Conservation (phyloP, 768 basidiomycete species). For the Cubamyces lactineus region DNA sequence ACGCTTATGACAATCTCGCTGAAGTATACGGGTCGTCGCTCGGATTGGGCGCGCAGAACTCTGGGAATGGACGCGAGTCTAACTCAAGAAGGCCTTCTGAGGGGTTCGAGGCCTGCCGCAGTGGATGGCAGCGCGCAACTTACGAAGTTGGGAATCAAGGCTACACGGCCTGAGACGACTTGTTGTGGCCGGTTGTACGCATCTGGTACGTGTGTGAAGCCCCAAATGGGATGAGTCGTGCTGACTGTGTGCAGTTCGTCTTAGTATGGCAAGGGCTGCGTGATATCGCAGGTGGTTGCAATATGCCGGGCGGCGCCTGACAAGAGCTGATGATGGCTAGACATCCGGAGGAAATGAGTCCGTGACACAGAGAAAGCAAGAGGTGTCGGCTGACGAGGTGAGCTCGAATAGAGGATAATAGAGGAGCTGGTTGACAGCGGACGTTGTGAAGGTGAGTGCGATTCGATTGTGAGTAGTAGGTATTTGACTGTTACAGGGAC, state of each 20-base stretch:
- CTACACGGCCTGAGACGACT: constrained; percentile 11
- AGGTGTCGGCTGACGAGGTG: background rate
- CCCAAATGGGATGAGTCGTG: background rate
- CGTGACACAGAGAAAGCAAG: constrained; percentile 5
- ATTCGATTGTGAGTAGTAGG: constrained; percentile 6
- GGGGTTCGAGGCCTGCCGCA: constrained; percentile 8
- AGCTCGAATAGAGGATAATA: constrained; percentile 11
- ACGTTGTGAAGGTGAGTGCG: constrained; percentile 4
- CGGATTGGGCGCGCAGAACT: background rate
- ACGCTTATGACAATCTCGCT: constrained; percentile 8
- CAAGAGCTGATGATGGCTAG: background rate
- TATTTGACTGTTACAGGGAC: constrained; percentile 14
- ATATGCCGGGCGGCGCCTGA: constrained; percentile 6
- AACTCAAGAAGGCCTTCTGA: background rate
- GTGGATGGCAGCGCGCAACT: constrained; percentile 5
- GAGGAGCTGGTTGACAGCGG: background rate
- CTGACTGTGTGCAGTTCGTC: background rate
- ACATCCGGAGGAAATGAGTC: constrained; percentile 4
- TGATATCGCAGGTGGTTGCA: background rate
- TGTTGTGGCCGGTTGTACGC: background rate
- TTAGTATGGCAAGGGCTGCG: background rate
- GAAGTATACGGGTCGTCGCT: background rate
- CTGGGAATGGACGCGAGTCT: background rate
- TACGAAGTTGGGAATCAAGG: background rate
- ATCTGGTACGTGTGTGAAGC: constrained; percentile 15